A percentile compares a stretch with the other conserved stretches of the same genome.
Conservation (phyloP, 108 stramenopile genomes). For the Skeletonema costatum region DNA sequence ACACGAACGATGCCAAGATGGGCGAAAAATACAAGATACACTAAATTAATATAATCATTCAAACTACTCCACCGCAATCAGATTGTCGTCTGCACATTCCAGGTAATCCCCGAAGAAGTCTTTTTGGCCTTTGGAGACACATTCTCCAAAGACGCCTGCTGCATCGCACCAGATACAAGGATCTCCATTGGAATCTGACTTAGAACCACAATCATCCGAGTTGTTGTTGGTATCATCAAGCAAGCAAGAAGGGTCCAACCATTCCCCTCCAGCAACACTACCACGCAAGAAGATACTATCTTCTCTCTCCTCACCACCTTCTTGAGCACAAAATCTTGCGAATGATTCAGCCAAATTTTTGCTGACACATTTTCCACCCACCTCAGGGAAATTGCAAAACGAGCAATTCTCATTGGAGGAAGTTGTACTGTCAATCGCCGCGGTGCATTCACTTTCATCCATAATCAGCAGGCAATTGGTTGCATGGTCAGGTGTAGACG, state of each 20-base stretch:
- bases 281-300: background rate
- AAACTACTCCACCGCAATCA: conserved; percentile 3
- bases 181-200: conserved; percentile 26
- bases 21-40: background rate
- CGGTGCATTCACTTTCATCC: conserved; percentile 23
- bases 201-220: conserved; percentile 10
- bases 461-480: conserved; percentile 1
- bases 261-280: conserved; percentile 1
- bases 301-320: background rate
- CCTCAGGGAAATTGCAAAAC: conserved; percentile 37
- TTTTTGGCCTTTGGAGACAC: conserved; percentile 21
- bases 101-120: conserved; percentile 21
- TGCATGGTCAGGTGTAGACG: conserved; percentile 6
- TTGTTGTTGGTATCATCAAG: conserved; percentile 12
- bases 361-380: conserved; percentile 43
- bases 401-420: conserved; percentile 12
- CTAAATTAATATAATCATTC: background rate
- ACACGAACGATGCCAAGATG: too few species aligned
- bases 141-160: conserved; percentile 38
- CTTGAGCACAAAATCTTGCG: conserved; percentile 17
- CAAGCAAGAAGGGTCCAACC: conserved; percentile 41
- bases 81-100: conserved; percentile 19
- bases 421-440: conserved; percentile 17
- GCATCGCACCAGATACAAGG: conserved; percentile 45
- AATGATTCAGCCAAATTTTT: conserved; percentile 5